A percentile compares a stretch with the other conserved stretches of the same genome.
Evolutionary conservation across 345 rosid genomes (phyloP).

Genomic region (Arabidopsis arenosa): DNA sequence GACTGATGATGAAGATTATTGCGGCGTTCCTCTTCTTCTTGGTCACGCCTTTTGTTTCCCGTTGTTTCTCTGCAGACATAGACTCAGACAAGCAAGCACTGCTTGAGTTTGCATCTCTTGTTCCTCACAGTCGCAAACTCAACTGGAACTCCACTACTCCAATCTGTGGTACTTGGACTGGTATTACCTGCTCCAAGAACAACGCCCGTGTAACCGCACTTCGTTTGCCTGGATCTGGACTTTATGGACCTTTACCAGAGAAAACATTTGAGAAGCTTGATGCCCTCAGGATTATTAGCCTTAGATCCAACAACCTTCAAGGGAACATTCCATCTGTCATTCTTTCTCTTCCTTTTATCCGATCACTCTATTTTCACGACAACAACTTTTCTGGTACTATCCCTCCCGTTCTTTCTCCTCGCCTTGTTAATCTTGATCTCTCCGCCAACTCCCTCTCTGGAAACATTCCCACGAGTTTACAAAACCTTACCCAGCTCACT

Average conservation of each 20-base stretch:
- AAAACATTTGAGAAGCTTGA: constrained; percentile 80
- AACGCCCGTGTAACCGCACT: constrained; percentile 64
- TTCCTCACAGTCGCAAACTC: constrained; percentile 78
- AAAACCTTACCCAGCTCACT: constrained; percentile 60
- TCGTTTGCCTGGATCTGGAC: constrained; percentile 83
- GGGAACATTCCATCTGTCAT: constrained; percentile 78
- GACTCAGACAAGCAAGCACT: constrained; percentile 75
- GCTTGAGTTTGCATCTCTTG: constrained; percentile 65
- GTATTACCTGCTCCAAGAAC: constrained; percentile 66
- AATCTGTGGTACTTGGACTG: constrained; percentile 76
- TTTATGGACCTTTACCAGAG: constrained; percentile 76
- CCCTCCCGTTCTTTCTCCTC: constrained; percentile 59
- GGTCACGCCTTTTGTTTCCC: constrained; percentile 46
- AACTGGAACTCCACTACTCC: constrained; percentile 69
- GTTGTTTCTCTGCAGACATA: constrained; percentile 52
- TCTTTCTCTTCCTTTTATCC: constrained; percentile 78
- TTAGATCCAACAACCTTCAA: constrained; percentile 66
- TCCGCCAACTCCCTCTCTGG: constrained; percentile 78
- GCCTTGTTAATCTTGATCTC: constrained; percentile 69
- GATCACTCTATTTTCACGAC: constrained; percentile 64
- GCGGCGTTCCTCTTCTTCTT: constrained; percentile 47
- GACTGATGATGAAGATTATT: constrained; percentile 54
- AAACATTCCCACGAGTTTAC: constrained; percentile 58
- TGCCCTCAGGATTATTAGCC: constrained; percentile 74
- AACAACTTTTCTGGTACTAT: constrained; percentile 83